These are phyloP conservation scores for Syzygium aqueum DNA, from an alignment of 345 rosid genomes.

Conservation along the genomic window DNA sequence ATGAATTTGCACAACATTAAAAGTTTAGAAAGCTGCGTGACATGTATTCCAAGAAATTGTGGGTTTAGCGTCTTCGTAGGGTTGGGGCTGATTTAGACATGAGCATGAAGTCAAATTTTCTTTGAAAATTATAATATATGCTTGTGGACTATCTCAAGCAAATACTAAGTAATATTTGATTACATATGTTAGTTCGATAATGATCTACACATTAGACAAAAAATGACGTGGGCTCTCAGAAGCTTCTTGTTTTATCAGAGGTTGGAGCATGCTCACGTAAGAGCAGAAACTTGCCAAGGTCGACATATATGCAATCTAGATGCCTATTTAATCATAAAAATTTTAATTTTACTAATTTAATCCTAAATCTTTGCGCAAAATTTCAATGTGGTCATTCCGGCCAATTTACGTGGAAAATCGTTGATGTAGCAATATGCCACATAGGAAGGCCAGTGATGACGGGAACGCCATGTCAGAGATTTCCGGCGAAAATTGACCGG, in stretches of 20 bases:
- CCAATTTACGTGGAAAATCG: not conserved
- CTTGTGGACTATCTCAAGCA: not conserved
- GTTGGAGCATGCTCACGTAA: not conserved
- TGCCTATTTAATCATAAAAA: not conserved
- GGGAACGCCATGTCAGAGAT: accelerated
- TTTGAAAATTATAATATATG: not conserved
- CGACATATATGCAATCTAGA: not conserved
- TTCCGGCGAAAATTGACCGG: not conserved
- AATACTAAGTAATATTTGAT: not conserved
- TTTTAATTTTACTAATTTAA: not conserved
- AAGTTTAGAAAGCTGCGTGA: not conserved
- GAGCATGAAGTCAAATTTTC: not conserved
- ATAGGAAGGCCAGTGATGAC: accelerated
- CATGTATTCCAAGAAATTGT: not conserved
- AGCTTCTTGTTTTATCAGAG: not conserved
- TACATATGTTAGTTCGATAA: not conserved
- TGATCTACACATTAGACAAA: not conserved
- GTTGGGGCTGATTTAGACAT: not conserved
- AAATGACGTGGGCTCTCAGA: not conserved
- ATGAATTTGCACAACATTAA: not conserved
- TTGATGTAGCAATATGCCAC: accelerated
- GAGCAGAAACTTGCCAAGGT: not conserved
- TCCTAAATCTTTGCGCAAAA: not conserved
- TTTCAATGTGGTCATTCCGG: not conserved
- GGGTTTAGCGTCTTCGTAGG: not conserved